Evolutionary conservation across 106 monocot species (phyloP).

Genomic region (Dioscorea alata): DNA sequence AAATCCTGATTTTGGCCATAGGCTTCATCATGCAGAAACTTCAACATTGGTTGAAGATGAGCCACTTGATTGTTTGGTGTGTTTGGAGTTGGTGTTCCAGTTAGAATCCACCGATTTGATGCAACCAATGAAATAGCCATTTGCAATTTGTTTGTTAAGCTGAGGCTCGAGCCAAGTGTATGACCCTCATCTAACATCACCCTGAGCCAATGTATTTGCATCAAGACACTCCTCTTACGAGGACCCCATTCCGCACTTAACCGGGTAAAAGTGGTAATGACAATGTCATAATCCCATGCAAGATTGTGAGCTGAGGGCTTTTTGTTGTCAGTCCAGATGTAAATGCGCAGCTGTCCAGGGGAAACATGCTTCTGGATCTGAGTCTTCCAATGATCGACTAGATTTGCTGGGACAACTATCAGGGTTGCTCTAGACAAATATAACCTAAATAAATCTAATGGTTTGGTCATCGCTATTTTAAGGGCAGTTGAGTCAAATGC

Average conservation of each 20-base stretch:
- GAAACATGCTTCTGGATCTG: conserved; percentile 73
- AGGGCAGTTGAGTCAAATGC: conserved; percentile 78
- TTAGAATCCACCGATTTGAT: conserved; percentile 89
- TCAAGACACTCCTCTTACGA: conserved; percentile 64
- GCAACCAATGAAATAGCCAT: conserved; percentile 85
- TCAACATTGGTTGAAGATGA: conserved; percentile 92
- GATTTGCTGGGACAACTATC: conserved; percentile 84
- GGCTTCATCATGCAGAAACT: conserved; percentile 90
- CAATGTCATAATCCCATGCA: conserved; percentile 98
- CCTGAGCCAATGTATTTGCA: conserved; percentile 93
- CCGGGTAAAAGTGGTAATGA: conserved; percentile 86
- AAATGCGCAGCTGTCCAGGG: conserved; percentile 65
- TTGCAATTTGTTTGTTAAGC: conserved; percentile 91
- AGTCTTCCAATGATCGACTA: conserved; percentile 93
- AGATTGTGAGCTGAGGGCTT: conserved; percentile 67
- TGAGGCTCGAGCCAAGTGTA: conserved; percentile 90
- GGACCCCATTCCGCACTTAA: conserved; percentile 91
- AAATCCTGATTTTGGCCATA: conserved; percentile 72
- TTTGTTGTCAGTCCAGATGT: conserved; percentile 60
- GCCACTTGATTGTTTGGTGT: conserved; percentile 88
- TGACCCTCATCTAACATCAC: conserved; percentile 96
- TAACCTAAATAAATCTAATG: conserved; percentile 50
- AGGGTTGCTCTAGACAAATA: conserved; percentile 89
- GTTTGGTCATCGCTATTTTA: conserved; percentile 70
- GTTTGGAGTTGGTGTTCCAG: conserved; percentile 96